Conservation (phyloP, 208 protist species). For the Leptomonas pyrrhocoris region DNA sequence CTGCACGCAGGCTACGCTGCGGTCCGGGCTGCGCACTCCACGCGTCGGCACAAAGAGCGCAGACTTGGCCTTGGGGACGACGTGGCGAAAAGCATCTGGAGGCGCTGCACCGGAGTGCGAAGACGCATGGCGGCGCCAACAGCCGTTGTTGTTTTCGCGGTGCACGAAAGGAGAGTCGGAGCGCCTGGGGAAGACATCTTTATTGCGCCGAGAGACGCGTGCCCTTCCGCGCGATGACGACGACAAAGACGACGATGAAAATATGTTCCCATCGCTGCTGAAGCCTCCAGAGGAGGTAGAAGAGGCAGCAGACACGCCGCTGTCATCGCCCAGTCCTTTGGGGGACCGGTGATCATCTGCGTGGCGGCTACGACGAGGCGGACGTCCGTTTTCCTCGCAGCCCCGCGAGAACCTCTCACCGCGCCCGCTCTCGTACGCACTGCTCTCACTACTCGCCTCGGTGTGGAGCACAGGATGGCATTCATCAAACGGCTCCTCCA, state of each 20-base stretch:
- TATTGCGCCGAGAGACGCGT: not conserved
- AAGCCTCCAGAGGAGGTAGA: conserved; percentile 8
- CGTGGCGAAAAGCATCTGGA: not conserved
- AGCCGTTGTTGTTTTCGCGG: not conserved
- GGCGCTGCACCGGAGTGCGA: not conserved
- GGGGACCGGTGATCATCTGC: not conserved
- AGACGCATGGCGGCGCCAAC: not conserved
- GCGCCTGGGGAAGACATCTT: not conserved
- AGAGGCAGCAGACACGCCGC: not conserved
- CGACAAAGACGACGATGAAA: not conserved
- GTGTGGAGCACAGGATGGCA: not conserved
- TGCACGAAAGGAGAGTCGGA: not conserved
- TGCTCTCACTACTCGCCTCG: not conserved
- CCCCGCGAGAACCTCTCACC: not conserved
- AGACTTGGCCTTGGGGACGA: conserved; percentile 20
- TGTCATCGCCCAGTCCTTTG: not conserved
- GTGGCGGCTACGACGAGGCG: too few species aligned
- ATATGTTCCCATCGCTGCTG: conserved; percentile 4
- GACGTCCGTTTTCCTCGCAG: not conserved
- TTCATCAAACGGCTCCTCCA: conserved; percentile 8
- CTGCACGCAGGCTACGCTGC: not conserved
- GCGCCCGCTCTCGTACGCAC: not conserved
- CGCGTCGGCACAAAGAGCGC: conserved; percentile 26
- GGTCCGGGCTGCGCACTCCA: not conserved
- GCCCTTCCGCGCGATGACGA: not conserved